These are phyloP conservation scores for Eucalyptus paniculata DNA, from an alignment of 345 rosid genomes.

Conservation along the genomic window DNA sequence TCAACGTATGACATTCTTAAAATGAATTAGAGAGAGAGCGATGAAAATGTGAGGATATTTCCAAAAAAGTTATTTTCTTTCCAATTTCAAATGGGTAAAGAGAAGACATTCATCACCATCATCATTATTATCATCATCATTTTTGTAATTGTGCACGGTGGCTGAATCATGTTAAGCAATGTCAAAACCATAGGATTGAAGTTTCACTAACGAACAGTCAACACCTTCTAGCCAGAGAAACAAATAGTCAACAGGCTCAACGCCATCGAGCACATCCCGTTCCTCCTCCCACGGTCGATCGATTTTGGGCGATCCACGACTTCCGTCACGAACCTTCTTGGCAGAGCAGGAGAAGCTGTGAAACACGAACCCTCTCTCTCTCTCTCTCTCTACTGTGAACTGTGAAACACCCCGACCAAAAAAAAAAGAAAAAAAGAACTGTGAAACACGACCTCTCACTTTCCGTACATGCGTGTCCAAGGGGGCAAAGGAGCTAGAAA, in stretches of 20 bases:
- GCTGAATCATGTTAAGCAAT: neutral
- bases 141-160: neutral
- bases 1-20: neutral
- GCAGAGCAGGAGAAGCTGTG: neutral
- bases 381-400: neutral
- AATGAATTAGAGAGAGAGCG: neutral
- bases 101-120: neutral
- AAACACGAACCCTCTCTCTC: neutral
- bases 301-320: neutral
- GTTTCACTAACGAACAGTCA: neutral
- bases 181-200: neutral
- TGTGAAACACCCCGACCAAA: neutral
- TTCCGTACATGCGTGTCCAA: neutral
- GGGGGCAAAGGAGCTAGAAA: neutral
- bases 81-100: neutral
- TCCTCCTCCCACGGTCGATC: neutral
- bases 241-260: neutral
- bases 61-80: neutral
- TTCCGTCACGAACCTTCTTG: neutral
- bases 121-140: neutral
- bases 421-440: neutral
- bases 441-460: neutral
- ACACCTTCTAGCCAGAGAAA: neutral
- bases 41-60: neutral
- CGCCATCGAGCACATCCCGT: neutral